phyloP scores from a whole-genome alignment of 768 basidiomycete genomes.

The Leccinum olivaceopallidum region DNA sequence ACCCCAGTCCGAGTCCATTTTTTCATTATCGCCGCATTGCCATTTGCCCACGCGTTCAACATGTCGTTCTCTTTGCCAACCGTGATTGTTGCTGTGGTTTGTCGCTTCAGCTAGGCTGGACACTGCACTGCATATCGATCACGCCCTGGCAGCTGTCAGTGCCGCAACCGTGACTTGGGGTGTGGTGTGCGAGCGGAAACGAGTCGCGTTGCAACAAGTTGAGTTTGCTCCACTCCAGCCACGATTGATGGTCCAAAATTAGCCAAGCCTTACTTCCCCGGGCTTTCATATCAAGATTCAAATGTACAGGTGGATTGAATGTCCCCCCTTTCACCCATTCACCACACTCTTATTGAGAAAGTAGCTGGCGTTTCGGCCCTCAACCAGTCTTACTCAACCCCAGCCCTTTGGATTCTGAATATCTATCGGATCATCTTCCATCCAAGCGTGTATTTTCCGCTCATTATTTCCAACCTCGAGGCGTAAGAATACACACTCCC shows the following conservation, averaged over 20 bases:
- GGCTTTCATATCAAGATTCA: conserved; percentile 8
- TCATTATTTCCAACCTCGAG: conserved; percentile 21
- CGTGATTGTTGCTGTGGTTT: background rate
- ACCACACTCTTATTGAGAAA: conserved; percentile 7
- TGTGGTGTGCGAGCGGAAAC: conserved; percentile 19
- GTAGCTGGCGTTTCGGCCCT: conserved; percentile 2
- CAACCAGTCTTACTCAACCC: background rate
- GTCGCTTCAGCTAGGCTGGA: conserved; percentile 5
- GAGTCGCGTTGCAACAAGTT: conserved; percentile 19
- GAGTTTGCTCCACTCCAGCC: conserved; percentile 3
- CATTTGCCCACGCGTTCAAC: conserved; percentile 7
- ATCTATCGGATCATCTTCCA: conserved; percentile 17
- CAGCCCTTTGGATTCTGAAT: conserved; percentile 4
- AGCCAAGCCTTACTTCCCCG: conserved; percentile 16
- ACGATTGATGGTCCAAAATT: conserved; percentile 11
- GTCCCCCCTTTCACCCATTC: conserved; percentile 9
- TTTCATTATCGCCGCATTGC: conserved; percentile 20
- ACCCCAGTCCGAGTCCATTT: conserved; percentile 10
- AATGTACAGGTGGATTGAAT: background rate
- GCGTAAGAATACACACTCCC: conserved; percentile 3
- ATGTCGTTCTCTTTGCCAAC: conserved; percentile 9
- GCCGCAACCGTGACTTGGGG: background rate
- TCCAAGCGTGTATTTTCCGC: conserved; percentile 7
- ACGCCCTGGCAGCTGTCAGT: background rate
- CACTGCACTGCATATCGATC: conserved; percentile 19